Evolutionary conservation across 2,329 filamentous ascomycete genomes (phyloP).

Genomic region (Xylaria sp.): DNA sequence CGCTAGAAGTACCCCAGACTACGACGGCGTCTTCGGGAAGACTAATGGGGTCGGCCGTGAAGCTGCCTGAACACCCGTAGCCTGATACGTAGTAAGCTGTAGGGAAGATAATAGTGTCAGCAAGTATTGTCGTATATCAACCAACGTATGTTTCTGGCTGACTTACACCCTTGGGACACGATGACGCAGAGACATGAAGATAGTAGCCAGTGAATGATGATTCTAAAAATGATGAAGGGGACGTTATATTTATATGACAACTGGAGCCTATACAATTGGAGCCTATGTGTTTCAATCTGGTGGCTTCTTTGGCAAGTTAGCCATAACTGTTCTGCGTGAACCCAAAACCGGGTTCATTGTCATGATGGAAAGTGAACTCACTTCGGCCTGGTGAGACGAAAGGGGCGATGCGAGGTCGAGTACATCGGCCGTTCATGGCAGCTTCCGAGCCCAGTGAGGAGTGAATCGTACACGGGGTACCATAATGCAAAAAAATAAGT

Average conservation of each 20-base stretch:
- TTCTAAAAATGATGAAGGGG: constrained; percentile 7
- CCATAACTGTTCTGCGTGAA: background rate
- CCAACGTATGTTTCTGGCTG: no score
- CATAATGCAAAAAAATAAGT: background rate
- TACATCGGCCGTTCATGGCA: background rate
- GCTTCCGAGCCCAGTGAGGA: background rate
- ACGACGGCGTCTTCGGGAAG: no score
- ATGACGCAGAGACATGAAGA: constrained; percentile 9
- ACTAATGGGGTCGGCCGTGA: no score
- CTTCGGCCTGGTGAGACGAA: background rate
- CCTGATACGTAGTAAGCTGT: background rate
- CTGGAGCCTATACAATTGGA: constrained; percentile 17
- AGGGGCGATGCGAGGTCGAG: background rate
- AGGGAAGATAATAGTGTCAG: background rate
- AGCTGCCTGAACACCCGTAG: background rate
- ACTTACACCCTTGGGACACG: background rate
- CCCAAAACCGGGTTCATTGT: background rate
- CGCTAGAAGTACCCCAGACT: no score
- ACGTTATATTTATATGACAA: constrained; percentile 16
- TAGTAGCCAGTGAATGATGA: constrained; percentile 12
- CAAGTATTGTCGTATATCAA: no score
- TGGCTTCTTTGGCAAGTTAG: background rate
- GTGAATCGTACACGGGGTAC: background rate
- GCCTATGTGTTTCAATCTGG: constrained; percentile 1
- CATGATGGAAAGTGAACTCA: background rate